phyloP scores from a whole-genome alignment of 2,329 filamentous ascomycete species.

The Ambrosiella beaveri region DNA sequence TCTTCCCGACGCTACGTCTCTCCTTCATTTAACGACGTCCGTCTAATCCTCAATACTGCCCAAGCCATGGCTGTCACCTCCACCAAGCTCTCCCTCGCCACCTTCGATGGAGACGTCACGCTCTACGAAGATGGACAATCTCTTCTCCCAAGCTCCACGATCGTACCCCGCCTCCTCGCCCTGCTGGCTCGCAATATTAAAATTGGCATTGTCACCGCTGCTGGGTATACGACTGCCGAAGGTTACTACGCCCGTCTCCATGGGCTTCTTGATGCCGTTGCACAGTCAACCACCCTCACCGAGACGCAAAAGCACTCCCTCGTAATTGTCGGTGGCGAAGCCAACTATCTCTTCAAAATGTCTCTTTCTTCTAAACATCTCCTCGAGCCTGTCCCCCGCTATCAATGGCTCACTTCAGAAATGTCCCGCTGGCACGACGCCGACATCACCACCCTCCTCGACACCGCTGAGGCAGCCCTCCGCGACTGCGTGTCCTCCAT shows the following conservation, averaged over 20 bases:
- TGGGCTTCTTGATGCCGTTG: constrained; percentile 69
- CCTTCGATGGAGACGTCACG: constrained; percentile 95
- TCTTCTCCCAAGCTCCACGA: constrained; percentile 56
- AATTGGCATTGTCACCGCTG: constrained; percentile 90
- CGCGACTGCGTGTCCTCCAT: constrained; percentile 66
- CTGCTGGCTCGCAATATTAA: constrained; percentile 64
- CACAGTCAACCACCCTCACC: constrained; percentile 39
- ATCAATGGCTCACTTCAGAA: constrained; percentile 58
- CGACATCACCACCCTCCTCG: constrained; percentile 65
- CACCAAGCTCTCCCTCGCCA: constrained; percentile 56
- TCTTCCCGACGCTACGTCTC: constrained; percentile 84
- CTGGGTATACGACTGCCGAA: constrained; percentile 76
- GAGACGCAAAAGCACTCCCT: constrained; percentile 56
- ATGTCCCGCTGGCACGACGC: constrained; percentile 62
- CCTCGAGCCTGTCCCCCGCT: constrained; percentile 47
- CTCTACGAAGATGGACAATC: constrained; percentile 81
- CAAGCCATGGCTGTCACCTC: constrained; percentile 76
- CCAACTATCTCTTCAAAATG: constrained; percentile 85
- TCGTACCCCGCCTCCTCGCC: constrained; percentile 50
- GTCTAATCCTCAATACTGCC: constrained; percentile 82
- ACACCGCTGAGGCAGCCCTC: constrained; percentile 73
- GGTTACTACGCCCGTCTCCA: constrained; percentile 76
- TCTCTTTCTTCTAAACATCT: constrained; percentile 45
- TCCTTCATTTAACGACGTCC: constrained; percentile 92
- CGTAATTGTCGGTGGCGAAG: constrained; percentile 87